Percentiles rank a stretch among this genome's conserved stretches.
phyloP scores from a whole-genome alignment of 2,329 filamentous ascomycete genomes.

The Neofusicoccum laricinum region DNA sequence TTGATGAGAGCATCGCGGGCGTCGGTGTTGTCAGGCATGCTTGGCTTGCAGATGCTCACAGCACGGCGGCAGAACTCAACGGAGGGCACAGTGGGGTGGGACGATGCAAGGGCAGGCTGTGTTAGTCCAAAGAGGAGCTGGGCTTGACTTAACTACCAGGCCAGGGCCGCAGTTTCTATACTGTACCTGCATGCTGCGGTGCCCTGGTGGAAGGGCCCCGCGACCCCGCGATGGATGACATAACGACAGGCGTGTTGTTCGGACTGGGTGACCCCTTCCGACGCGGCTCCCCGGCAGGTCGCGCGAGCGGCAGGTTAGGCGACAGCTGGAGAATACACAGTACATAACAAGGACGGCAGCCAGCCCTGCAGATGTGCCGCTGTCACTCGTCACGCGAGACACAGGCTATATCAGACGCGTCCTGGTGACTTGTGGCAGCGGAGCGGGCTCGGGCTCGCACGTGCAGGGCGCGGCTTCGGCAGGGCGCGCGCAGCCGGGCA shows the following conservation, averaged over 20 bases:
- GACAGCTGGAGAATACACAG: neutral
- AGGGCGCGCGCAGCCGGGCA: neutral
- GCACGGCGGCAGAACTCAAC: too few species aligned
- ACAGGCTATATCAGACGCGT: neutral
- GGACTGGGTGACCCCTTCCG: constrained; percentile 9
- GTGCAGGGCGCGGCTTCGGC: neutral
- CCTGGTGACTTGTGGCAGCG: neutral
- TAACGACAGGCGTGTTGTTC: neutral
- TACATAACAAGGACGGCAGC: neutral
- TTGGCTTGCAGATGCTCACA: constrained; percentile 13
- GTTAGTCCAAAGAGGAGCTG: too few species aligned
- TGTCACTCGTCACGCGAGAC: neutral
- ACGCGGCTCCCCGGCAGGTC: neutral
- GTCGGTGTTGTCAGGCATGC: constrained; percentile 34
- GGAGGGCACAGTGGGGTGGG: too few species aligned
- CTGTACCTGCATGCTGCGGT: neutral
- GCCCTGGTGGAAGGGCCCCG: neutral
- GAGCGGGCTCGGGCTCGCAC: neutral
- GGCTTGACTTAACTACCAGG: neutral
- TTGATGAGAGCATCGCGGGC: constrained; percentile 44
- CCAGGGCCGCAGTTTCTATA: neutral
- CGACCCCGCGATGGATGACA: constrained; percentile 5
- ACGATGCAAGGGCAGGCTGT: neutral
- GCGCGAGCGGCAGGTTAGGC: constrained; percentile 9
- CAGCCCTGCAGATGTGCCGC: neutral